phyloP scores from a whole-genome alignment of 768 basidiomycete genomes.

The Mycena leptocephala region DNA sequence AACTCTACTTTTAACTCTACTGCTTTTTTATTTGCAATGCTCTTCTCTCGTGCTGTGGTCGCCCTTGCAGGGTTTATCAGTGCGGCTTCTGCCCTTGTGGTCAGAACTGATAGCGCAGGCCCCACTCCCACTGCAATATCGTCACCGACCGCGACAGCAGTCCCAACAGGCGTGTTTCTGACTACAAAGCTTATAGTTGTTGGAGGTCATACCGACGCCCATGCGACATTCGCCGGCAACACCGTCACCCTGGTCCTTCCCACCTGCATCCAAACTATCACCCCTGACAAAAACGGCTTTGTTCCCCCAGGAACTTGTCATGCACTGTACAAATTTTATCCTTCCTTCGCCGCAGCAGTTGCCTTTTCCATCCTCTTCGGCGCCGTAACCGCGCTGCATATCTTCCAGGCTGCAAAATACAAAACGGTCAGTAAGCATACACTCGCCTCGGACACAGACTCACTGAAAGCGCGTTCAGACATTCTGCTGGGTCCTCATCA shows the following conservation, averaged over 20 bases:
- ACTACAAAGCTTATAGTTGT: conserved; percentile 12
- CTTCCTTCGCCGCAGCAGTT: conserved; percentile 38
- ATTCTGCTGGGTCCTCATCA: conserved; percentile 43
- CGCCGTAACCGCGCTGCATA: conserved; percentile 23
- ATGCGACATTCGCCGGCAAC: conserved; percentile 13
- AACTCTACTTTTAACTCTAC: neutral
- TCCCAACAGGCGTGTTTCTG: conserved; percentile 15
- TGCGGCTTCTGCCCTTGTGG: conserved; percentile 20
- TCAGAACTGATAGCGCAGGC: conserved; percentile 1
- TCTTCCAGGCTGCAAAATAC: conserved; percentile 27
- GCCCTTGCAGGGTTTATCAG: conserved; percentile 12
- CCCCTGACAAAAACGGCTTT: conserved; percentile 24
- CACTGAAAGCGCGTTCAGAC: conserved; percentile 32
- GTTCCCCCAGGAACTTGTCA: conserved; percentile 21
- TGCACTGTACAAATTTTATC: conserved; percentile 26
- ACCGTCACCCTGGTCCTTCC: conserved; percentile 18
- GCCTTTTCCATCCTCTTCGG: conserved; percentile 37
- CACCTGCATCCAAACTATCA: conserved; percentile 14
- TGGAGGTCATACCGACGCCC: conserved; percentile 21
- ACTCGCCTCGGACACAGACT: conserved; percentile 9
- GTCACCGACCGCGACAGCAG: conserved; percentile 4
- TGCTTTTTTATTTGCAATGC: no score
- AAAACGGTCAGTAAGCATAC: conserved; percentile 9
- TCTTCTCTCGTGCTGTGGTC: conserved; percentile 6
- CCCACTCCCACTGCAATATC: conserved; percentile 2